Percentiles rank a stretch among this genome's conserved stretches.
phyloP scores from a whole-genome alignment of 2,329 filamentous ascomycete species.

The Dothistroma pini region DNA sequence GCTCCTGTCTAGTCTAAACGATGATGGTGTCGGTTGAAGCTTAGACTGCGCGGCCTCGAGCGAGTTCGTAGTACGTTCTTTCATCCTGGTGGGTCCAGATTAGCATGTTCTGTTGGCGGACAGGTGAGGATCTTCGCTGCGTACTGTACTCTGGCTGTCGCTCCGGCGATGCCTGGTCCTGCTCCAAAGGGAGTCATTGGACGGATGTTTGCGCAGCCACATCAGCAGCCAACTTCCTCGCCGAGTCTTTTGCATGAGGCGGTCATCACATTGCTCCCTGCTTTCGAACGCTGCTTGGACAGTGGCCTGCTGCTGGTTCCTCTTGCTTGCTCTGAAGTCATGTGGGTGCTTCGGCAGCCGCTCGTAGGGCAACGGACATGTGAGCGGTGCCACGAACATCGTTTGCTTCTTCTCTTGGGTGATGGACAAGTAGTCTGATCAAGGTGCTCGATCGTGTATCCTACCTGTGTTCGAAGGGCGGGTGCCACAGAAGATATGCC shows the following conservation, averaged over 20 bases:
- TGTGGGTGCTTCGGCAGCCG: not conserved
- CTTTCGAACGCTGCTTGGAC: not conserved
- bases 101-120: not conserved
- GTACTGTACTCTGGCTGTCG: not conserved
- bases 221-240: not conserved
- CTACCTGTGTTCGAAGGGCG: not conserved
- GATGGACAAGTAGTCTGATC: not conserved
- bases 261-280: not conserved
- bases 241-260: not conserved
- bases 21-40: not conserved
- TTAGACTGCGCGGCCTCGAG: not conserved
- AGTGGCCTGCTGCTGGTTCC: not conserved
- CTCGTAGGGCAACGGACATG: not conserved
- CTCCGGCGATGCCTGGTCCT: not conserved
- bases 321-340: slow-evolving; percentile 4
- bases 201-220: not conserved
- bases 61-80: not conserved
- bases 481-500: not conserved
- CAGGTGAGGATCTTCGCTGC: not conserved
- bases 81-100: not conserved
- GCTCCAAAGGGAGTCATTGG: not conserved
- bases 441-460: not conserved
- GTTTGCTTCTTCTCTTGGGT: not conserved
- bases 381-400: slow-evolving; percentile 2
- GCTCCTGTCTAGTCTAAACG: not conserved